Evolutionary conservation across 768 basidiomycete genomes (phyloP), one percentile per base, ranked within the genome.

Genomic region (Lactarius tabidus): DNA sequence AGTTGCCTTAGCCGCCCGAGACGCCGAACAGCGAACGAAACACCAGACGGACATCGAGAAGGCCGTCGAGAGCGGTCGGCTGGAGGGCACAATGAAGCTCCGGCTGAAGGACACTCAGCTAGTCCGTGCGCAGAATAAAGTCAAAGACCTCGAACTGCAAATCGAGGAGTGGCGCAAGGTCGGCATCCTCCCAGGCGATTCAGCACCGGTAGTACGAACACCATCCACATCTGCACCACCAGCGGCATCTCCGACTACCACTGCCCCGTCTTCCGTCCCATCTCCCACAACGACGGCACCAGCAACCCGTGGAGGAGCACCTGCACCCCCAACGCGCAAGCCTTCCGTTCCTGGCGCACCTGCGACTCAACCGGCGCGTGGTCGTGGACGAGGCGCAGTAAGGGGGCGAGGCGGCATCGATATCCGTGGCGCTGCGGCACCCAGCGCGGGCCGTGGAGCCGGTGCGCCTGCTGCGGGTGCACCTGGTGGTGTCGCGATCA

Each of bases 91-190:
- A 1, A 78, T 84, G 28, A 89, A 88, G 76, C 72, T 76, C 38
- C 89, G 87, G 72, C 69, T 92, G 51, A 91, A 91, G 75, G 90
- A 93, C 68, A 76, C 78, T 1, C 88, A 88, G 68, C 76, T 91
- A n/a, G 79, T 85, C 35, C 82, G 79, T 58, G 78, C 83, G 12
- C 84, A 89, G 71, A 77, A 76, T 63, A 82, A 80, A 63, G 77
- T 90, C 57, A 91, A 90, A 76, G 85, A 88, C 8, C 77, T 90
- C 39, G 89, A 91, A 70, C 79, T 80, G 14, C 83, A 85, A 63
- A 82, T 89, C 39, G 73, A 82, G 48, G 82, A 82, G 64, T 84
- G 82, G 82, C 80, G 80, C 68, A 81, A 81, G 55, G 74, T 77
- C 1, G 85, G 86, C 3, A 52, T 81, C 2, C 48, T 85, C 48